Percentiles rank a stretch among this genome's conserved stretches.
Conservation (phyloP, 495 filamentous ascomycete genomes). For the Friedmanniomyces endolithicus region DNA sequence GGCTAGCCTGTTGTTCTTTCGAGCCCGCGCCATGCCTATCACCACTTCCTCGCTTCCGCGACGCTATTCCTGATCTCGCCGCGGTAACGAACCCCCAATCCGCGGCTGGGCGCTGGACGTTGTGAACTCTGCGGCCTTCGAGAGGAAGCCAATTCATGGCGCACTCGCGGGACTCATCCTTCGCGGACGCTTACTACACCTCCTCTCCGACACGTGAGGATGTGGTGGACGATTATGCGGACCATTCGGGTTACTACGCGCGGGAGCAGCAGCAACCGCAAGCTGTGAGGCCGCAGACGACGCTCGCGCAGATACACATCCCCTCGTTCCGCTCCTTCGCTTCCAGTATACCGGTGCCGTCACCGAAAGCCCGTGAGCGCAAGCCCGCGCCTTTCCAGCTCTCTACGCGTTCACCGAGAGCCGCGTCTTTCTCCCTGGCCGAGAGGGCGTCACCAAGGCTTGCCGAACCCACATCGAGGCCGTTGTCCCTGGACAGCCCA, state of each 20-base stretch:
- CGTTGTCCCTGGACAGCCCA: slow-evolving; percentile 11
- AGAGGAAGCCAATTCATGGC: neutral
- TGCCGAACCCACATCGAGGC: slow-evolving; percentile 7
- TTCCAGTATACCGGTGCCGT: slow-evolving; percentile 22
- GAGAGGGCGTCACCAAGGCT: slow-evolving; percentile 15
- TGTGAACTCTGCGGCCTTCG: neutral
- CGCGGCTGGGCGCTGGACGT: neutral
- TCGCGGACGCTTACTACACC: slow-evolving; percentile 14
- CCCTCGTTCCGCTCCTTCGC: slow-evolving; percentile 28
- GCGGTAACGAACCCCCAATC: no score
- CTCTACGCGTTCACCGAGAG: slow-evolving; percentile 4
- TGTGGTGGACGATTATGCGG: neutral
- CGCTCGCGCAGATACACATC: slow-evolving; percentile 24
- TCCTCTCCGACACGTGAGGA: neutral
- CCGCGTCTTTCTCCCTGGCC: slow-evolving; percentile 13
- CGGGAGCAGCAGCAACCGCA: neutral
- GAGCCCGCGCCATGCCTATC: neutral
- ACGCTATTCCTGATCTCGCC: neutral
- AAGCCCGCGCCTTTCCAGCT: slow-evolving; percentile 21
- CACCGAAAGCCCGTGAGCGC: slow-evolving; percentile 16
- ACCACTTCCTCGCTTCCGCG: neutral
- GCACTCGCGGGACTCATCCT: slow-evolving; percentile 7
- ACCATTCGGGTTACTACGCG: neutral
- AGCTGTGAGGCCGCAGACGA: slow-evolving; percentile 15
- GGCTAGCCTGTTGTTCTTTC: neutral